These are phyloP conservation scores for Spathaspora sp. DNA, from an alignment of 1,139 yeast species.

Conservation along the genomic window DNA sequence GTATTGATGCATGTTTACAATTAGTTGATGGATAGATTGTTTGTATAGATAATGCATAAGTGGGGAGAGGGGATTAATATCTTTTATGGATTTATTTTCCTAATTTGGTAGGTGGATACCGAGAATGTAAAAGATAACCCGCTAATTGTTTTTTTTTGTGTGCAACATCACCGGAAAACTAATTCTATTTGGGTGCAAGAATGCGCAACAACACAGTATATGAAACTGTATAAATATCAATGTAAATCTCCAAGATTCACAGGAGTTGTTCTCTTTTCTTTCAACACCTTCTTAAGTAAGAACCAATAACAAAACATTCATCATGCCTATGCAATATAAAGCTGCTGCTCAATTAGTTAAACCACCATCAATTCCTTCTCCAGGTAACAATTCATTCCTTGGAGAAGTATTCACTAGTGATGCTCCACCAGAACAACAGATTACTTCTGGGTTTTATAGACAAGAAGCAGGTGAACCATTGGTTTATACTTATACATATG, in stretches of 20 bases:
- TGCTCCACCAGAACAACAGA: constrained; percentile 57
- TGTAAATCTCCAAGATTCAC: neutral
- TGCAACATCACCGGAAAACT: neutral
- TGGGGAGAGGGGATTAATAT: too few species aligned
- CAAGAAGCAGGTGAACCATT: constrained; percentile 68
- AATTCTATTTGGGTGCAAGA: neutral
- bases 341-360: constrained; percentile 55
- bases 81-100: neutral
- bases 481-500: constrained; percentile 63
- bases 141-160: neutral
- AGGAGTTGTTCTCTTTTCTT: neutral
- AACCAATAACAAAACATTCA: neutral
- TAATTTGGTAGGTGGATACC: neutral
- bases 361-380: constrained; percentile 59
- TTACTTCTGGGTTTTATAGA: constrained; percentile 65
- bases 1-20: constrained; percentile 64
- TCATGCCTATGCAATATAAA: constrained; percentile 47
- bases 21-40: constrained; percentile 21
- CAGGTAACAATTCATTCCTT: constrained; percentile 63
- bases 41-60: neutral
- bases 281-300: neutral
- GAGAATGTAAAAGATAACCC: neutral
- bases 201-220: neutral
- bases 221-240: neutral
- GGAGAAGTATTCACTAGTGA: constrained; percentile 63